Evolutionary conservation across 1,284 basidiomycete genomes (phyloP).

Genomic region (Rhodotorula sp.): DNA sequence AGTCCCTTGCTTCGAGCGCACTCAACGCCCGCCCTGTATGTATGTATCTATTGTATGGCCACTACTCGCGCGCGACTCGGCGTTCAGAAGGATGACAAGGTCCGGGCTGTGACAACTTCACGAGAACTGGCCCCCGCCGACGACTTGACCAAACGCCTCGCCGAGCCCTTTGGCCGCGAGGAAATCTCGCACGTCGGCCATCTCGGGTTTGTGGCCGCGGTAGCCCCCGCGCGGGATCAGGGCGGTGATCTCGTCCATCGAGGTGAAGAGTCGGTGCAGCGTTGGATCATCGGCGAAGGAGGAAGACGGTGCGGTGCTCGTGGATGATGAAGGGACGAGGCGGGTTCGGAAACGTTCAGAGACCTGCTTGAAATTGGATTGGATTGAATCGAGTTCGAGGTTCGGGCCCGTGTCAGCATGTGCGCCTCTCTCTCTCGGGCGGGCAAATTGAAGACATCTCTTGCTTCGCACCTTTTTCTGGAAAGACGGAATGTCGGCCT

Average conservation of each 20-base stretch:
- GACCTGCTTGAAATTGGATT: constrained; percentile 36
- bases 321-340: constrained; percentile 22
- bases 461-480: constrained; percentile 45
- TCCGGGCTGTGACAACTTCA: neutral
- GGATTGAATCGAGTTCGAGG: no score
- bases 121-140: constrained; percentile 51
- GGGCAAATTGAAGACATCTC: neutral
- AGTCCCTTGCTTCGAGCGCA: no score
- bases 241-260: constrained; percentile 53
- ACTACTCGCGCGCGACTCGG: no score
- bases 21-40: no score
- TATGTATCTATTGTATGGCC: no score
- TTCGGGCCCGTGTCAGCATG: no score
- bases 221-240: constrained; percentile 50
- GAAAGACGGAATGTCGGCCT: constrained; percentile 52
- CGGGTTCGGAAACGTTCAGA: constrained; percentile 51
- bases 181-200: constrained; percentile 52
- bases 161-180: constrained; percentile 47
- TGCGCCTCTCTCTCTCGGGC: neutral
- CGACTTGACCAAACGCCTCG: constrained; percentile 32
- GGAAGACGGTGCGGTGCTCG: neutral
- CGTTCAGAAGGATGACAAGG: neutral
- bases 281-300: neutral
- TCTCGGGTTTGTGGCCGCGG: constrained; percentile 53
- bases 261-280: constrained; percentile 46